phyloP scores from a whole-genome alignment of 495 filamentous ascomycete species.

The Talaromyces ruber region DNA sequence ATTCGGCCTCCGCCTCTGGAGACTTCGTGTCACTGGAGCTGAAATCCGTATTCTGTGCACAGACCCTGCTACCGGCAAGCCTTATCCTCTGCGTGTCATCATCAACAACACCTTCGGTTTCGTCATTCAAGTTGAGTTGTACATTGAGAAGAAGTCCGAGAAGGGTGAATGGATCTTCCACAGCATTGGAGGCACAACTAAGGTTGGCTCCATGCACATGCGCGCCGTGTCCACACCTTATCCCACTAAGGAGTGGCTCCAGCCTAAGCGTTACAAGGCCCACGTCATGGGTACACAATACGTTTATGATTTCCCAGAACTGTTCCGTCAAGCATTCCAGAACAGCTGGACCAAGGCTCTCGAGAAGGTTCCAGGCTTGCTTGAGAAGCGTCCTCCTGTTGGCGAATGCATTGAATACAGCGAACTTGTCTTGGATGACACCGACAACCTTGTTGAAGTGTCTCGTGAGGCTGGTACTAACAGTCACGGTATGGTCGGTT shows the following conservation, averaged over 20 bases:
- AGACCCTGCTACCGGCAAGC: slow-evolving; percentile 70
- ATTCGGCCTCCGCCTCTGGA: slow-evolving; percentile 91
- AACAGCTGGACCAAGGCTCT: slow-evolving; percentile 80
- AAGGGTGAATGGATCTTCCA: slow-evolving; percentile 97
- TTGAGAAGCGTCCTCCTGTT: slow-evolving; percentile 70
- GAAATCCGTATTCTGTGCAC: slow-evolving; percentile 99
- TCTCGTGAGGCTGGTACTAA: slow-evolving; percentile 91
- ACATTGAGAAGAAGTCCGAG: slow-evolving; percentile 95
- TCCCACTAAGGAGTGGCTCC: slow-evolving; percentile 95
- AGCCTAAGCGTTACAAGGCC: slow-evolving; percentile 98
- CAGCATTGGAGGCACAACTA: slow-evolving; percentile 88
- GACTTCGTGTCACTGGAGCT: slow-evolving; percentile 91
- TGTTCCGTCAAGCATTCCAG: slow-evolving; percentile 96
- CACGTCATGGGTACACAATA: slow-evolving; percentile 99
- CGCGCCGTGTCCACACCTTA: slow-evolving; percentile 86
- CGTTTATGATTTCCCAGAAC: slow-evolving; percentile 98
- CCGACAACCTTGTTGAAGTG: slow-evolving; percentile 86
- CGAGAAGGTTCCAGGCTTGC: slow-evolving; percentile 59
- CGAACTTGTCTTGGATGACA: slow-evolving; percentile 89
- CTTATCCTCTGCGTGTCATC: slow-evolving; percentile 90
- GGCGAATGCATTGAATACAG: slow-evolving; percentile 94
- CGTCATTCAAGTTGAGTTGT: slow-evolving; percentile 95
- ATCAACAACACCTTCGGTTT: slow-evolving; percentile 99
- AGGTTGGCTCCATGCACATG: slow-evolving; percentile 93
- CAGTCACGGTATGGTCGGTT: slow-evolving; percentile 95